These are phyloP conservation scores for Papiliotrema flavescens DNA, from an alignment of 1,284 basidiomycete genomes.

Conservation along the genomic window DNA sequence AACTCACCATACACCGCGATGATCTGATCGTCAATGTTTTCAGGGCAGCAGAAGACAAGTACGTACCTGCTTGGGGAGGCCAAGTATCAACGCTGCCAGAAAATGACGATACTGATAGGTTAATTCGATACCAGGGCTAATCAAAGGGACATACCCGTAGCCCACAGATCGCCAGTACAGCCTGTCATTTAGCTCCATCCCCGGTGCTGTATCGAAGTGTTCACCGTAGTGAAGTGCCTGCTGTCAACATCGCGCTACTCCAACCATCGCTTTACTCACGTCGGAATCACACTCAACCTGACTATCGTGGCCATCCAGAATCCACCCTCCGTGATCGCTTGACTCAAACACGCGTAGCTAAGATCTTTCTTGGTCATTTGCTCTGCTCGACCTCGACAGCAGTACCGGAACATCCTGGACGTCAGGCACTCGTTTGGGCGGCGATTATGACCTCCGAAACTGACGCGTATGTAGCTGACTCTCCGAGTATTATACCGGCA, in stretches of 20 bases:
- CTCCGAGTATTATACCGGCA: constrained; percentile 1
- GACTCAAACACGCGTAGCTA: constrained; percentile 70
- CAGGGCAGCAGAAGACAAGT: background rate
- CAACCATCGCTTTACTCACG: constrained; percentile 38
- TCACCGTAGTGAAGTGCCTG: constrained; percentile 6
- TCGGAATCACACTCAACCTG: constrained; percentile 74
- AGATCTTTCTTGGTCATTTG: constrained; percentile 69
- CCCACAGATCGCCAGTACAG: constrained; percentile 5
- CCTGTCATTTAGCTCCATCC: background rate
- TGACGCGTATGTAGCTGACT: constrained; percentile 33
- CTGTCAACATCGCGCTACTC: background rate
- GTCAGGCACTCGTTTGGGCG: constrained; percentile 41
- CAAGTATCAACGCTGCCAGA: constrained; percentile 65
- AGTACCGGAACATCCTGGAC: constrained; percentile 48
- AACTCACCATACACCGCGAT: constrained; percentile 8
- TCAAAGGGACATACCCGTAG: background rate
- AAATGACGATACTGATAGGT: constrained; percentile 8
- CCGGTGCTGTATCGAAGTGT: background rate
- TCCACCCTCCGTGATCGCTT: constrained; percentile 72
- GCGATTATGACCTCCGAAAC: constrained; percentile 8
- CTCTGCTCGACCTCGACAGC: constrained; percentile 59
- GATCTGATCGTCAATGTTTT: constrained; percentile 6
- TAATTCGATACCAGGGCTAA: background rate
- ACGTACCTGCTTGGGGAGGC: constrained; percentile 62
- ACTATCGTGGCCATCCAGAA: constrained; percentile 71